Base-by-base conservation (phyloP, 257 asterid genomes). In the Solanum verrucosum region DNA sequence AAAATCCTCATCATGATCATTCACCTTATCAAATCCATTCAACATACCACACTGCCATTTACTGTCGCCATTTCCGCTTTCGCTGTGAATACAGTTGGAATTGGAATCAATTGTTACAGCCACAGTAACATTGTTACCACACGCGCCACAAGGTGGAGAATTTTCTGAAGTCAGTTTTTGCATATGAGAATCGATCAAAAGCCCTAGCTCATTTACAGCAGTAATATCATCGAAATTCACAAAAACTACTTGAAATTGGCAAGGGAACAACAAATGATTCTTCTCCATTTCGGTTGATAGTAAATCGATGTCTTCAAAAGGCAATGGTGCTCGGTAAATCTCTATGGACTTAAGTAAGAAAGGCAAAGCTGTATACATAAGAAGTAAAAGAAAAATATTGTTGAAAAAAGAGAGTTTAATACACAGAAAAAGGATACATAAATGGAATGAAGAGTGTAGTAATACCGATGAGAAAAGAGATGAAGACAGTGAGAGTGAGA, bases 241-340 rank as follows among this genome's bases (percentile, higher is more conserved):
- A 79, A 96, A 93, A 49, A 97, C 93, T 0, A 92, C 97, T 21
- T 90, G 95, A 88, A 97, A 97, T 82, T 87, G 93, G 89, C 98
- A 97, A 34, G 99, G 99, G 44, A 94, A 97, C 1, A 78, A 85
- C 84, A 95, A 49, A 5, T 91, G 92, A 85, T 84, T 93, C 87
- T 95, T 92, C 89, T 93, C 95, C 34, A 95, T 93, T n/a, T 95
- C 89, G 15, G 94, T 87, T 33, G 96, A 92, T 38, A 97, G 92
- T 29, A 90, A 90, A 81, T 93, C 96, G n/a, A 97, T 97, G 87
- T 97, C 98, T n/a, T 88, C 88, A 89, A 97, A 97, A 20, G 99
- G 99, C 87, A 97, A 92, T 34, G 95, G 96, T 20, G 99, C 95
- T 89, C 99, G 91, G 94, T 96, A 95, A 79, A 97, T 97, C 91